phyloP scores from a whole-genome alignment of 1,284 basidiomycete species.

The Melanopsichium pennsylvanicum region DNA sequence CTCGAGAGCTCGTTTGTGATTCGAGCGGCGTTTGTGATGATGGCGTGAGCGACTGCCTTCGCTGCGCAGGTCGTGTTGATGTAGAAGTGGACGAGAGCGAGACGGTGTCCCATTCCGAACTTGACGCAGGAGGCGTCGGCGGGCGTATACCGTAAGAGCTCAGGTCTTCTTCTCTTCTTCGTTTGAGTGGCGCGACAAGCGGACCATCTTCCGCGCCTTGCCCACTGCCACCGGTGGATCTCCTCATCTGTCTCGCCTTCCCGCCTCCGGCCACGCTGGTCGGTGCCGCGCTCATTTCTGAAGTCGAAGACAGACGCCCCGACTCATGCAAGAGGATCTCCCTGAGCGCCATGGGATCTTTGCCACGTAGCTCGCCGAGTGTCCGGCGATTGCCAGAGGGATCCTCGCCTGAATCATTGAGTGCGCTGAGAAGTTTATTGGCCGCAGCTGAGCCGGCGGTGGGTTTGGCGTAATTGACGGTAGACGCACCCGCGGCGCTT shows the following conservation, averaged over 20 bases:
- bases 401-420: slow-evolving; percentile 30
- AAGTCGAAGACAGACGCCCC: slow-evolving; percentile 18
- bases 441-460: slow-evolving; percentile 17
- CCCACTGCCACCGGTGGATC: slow-evolving; percentile 10
- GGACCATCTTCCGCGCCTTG: slow-evolving; percentile 49
- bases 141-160: slow-evolving; percentile 20
- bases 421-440: slow-evolving; percentile 18
- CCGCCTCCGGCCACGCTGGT: slow-evolving; percentile 41
- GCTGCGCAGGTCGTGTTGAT: slow-evolving; percentile 2
- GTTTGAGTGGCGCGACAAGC: slow-evolving; percentile 38
- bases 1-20: background rate
- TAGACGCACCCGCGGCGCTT: slow-evolving; percentile 28
- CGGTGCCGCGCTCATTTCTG: slow-evolving; percentile 22
- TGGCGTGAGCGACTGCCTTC: slow-evolving; percentile 17
- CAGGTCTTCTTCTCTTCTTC: slow-evolving; percentile 34
- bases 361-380: slow-evolving; percentile 48
- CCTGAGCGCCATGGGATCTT: slow-evolving; percentile 41
- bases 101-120: slow-evolving; percentile 22
- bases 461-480: slow-evolving; percentile 37
- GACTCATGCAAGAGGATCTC: slow-evolving; percentile 41
- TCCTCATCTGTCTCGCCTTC: slow-evolving; percentile 42
- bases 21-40: slow-evolving; percentile 21
- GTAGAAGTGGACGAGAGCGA: slow-evolving; percentile 27
- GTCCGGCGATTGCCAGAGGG: slow-evolving; percentile 17
- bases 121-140: slow-evolving; percentile 31